Evolutionary conservation across 345 rosid genomes (phyloP), one percentile per base, ranked within the genome.

Genomic region (Arabis hirsuta): DNA sequence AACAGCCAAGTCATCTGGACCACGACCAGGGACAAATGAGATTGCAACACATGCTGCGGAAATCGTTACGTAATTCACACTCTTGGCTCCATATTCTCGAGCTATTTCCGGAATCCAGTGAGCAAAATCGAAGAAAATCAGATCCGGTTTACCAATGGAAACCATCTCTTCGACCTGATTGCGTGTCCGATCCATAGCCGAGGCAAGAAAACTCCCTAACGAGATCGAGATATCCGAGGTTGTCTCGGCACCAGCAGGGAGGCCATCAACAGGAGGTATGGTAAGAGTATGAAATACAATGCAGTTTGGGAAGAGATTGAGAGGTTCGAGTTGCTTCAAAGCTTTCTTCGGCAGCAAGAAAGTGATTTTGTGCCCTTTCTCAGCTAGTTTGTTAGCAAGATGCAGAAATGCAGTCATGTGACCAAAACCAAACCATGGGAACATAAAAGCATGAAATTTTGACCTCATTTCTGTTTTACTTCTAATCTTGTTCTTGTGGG

Each of bases 161-260:
- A 86, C 65, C 0, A 75, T 55, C 24, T 55, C 34, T 63, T 83
- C 71, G 2, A 89, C 80, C 64, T 91, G 94, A 46, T 65, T 80
- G 0, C 87, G 76, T 12, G 87, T 81, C 2, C 68, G 82, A 34
- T 91, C 97, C 78, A 84, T 66, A 59, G 97, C 96, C 0, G 73
- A 46, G 9, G 83, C 66, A 16, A 89, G 91, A 11, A 73, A 77
- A 53, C 70, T 72, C 29, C 16, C 69, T 6, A 61, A 19, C 0
- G 63, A 42, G 32, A 85, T 29, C 6, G 89, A 82, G 27, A 91
- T 55, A 19, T 91, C 97, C 0, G 97, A 80, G 44, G 90, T 86
- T 1, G 90, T 91, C 65, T 89, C 86, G 0, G 88, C 59, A 0
- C 93, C 93, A 2, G 55, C 59, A 24, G 96, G 97, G 68, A 91